Evolutionary conservation across 805 yeast genomes (phyloP).

Genomic region (Wickerhamiella sergipiensis): DNA sequence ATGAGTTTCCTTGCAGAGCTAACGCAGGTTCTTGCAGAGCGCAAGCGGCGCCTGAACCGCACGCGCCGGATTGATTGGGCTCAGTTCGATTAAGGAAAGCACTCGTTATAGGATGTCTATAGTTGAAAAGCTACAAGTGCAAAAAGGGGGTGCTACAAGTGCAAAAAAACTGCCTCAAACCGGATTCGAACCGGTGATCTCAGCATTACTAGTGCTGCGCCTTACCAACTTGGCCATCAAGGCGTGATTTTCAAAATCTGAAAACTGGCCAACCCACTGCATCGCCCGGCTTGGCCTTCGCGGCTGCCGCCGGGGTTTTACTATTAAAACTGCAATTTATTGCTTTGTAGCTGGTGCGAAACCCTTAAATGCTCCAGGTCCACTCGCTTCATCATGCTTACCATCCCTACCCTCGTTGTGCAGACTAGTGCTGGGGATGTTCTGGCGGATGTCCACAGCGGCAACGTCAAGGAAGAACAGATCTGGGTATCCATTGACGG

Average conservation of each 20-base stretch:
- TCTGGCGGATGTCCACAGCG: constrained; percentile 26
- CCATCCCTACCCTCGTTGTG: constrained; percentile 21
- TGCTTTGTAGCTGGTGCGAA: not conserved
- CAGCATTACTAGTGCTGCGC: constrained; percentile 5
- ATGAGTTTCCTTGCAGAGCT: too few species aligned
- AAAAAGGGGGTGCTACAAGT: too few species aligned
- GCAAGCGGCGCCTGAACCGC: too few species aligned
- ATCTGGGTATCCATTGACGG: constrained; percentile 30
- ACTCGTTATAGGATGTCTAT: too few species aligned
- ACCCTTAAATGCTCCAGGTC: not conserved
- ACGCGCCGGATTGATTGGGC: too few species aligned
- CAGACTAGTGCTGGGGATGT: constrained; percentile 36
- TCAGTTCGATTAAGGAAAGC: too few species aligned
- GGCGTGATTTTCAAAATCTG: constrained; percentile 2
- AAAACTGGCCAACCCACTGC: not conserved
- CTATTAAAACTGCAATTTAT: too few species aligned
- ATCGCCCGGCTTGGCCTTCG: not conserved
- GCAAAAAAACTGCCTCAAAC: constrained; percentile 3
- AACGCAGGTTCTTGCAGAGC: too few species aligned
- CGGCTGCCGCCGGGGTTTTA: not conserved
- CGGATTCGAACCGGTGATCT: constrained; percentile 5
- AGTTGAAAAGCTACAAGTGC: too few species aligned
- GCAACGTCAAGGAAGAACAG: constrained; percentile 18
- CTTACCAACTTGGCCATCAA: constrained; percentile 5
- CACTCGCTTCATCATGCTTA: not conserved